Evolutionary conservation across 2,329 filamentous ascomycete genomes (phyloP).

Genomic region (Thielaviopsis musarum): DNA sequence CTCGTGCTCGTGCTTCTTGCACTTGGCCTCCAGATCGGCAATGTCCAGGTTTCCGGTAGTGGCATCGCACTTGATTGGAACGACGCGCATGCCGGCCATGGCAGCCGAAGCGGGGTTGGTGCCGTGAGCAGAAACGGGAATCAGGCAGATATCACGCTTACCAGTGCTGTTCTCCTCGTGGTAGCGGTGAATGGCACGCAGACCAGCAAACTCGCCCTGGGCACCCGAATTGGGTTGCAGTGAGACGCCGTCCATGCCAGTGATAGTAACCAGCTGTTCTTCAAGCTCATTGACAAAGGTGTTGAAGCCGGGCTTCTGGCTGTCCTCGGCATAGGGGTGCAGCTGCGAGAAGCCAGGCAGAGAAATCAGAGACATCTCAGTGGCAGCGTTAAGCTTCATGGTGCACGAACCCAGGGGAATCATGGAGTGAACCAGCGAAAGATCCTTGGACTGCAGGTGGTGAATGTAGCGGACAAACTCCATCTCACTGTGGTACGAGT

Average conservation of each 20-base stretch:
- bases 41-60: constrained; percentile 83
- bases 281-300: constrained; percentile 57
- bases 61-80: constrained; percentile 78
- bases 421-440: constrained; percentile 93
- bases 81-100: constrained; percentile 90
- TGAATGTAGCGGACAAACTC: constrained; percentile 87
- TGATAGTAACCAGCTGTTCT: constrained; percentile 61
- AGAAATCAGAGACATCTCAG: constrained; percentile 79
- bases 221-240: constrained; percentile 92
- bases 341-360: constrained; percentile 59
- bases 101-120: constrained; percentile 91
- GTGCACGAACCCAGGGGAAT: constrained; percentile 93
- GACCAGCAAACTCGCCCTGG: constrained; percentile 84
- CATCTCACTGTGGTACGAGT: constrained; percentile 86
- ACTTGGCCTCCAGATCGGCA: constrained; percentile 71
- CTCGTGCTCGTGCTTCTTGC: constrained; percentile 69
- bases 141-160: constrained; percentile 80
- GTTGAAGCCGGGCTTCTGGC: constrained; percentile 50
- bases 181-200: constrained; percentile 75
- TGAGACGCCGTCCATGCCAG: constrained; percentile 77
- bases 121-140: constrained; percentile 86
- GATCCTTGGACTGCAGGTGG: constrained; percentile 82
- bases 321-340: constrained; percentile 59
- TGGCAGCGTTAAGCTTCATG: constrained; percentile 93
- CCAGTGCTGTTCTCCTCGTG: constrained; percentile 50